These are phyloP conservation scores for Naganishia vishniacii DNA, from an alignment of 768 basidiomycete genomes.

Conservation along the genomic window DNA sequence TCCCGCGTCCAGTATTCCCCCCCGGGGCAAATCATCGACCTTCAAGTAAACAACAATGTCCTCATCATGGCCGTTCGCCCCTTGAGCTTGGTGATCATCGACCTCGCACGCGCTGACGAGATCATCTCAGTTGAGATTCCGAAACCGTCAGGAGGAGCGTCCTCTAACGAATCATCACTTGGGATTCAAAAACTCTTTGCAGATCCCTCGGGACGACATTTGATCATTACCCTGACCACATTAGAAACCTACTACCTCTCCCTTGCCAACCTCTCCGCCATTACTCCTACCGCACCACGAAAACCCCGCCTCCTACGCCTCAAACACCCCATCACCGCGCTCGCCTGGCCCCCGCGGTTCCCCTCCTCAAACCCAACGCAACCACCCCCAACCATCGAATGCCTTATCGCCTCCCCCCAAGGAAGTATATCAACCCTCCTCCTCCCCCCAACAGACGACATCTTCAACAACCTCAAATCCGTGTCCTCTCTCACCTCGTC, in stretches of 20 bases:
- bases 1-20: constrained; percentile 73
- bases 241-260: constrained; percentile 94
- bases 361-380: constrained; percentile 59
- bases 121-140: constrained; percentile 65
- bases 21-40: constrained; percentile 72
- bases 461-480: constrained; percentile 76
- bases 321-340: constrained; percentile 79
- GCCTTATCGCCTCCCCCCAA: constrained; percentile 77
- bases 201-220: constrained; percentile 87
- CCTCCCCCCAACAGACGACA: constrained; percentile 72
- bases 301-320: constrained; percentile 72
- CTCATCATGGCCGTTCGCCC: constrained; percentile 75
- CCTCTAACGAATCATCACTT: constrained; percentile 48
- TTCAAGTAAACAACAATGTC: constrained; percentile 79
- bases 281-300: constrained; percentile 53
- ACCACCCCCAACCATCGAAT: constrained; percentile 71
- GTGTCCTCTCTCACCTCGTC: constrained; percentile 41
- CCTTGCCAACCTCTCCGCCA: constrained; percentile 44
- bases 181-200: constrained; percentile 75
- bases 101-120: constrained; percentile 78
- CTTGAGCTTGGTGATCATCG: constrained; percentile 77
- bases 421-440: constrained; percentile 78
- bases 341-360: constrained; percentile 79
- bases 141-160: constrained; percentile 55
- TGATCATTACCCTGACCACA: constrained; percentile 74